Base-by-base conservation (phyloP, 805 yeast species). In the Lachancea waltii region DNA sequence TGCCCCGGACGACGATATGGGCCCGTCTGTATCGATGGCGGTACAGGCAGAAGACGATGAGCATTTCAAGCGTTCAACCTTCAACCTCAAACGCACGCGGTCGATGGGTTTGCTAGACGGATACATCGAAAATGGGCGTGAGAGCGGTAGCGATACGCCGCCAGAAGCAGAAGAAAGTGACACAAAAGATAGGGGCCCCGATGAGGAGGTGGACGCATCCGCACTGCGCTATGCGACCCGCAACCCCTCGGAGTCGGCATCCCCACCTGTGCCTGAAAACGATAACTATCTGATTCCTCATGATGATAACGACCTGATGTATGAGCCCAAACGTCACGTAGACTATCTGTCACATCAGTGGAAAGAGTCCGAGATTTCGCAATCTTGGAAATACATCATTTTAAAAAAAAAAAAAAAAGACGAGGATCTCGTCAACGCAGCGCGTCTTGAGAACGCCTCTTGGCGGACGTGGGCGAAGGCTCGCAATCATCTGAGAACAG, bases 401-500 rank as follows among this genome's bases (percentile, higher is more conserved):
- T 64, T 77, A 45, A 78, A 83, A 50, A 74, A 95, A 32, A 84
- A 84, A 42, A 59, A 56, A 46, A 53, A 54, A 23, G 58, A 54
- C 27, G 48, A 52, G 45, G 90, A 85, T 54, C 82, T 85, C 44
- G 95, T 95, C 27, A 79, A 77, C 66, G 77, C 77, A 48, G 94
- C 84, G 3, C 65, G 95, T 42, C 65, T 84, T 36, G 95, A 84
- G 56, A 84, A 84, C 56, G 97, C 97, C 1, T 77, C 90, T 38
- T 90, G 98, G 98, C 74, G 98, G 60, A 92, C 97, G 4, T 92
- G 97, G 98, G 87, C 95, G 9, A 94, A 92, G 62, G 81, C 92
- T 26, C 79, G 87, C 56, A 76, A 80, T 48, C 75, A 83, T 41
- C 65, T 82, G 36, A 68, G 68, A 46, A 92, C 98, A 0, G 85